Evolutionary conservation across 371 early-diverging fungal species (phyloP).

Genomic region (Rhizopus microsporus): DNA sequence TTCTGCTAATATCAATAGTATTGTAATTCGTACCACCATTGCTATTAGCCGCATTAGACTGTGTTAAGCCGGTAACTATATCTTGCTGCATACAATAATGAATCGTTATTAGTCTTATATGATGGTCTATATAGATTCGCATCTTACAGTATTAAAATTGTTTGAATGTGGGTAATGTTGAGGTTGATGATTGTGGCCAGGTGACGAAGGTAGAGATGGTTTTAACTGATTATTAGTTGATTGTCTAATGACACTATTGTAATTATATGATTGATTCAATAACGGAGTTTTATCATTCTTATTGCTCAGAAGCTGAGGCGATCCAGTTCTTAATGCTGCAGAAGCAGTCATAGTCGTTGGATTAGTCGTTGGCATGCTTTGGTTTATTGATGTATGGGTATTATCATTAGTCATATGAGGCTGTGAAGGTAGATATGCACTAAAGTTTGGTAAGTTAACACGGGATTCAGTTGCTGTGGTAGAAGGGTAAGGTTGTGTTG

Average conservation of each 20-base stretch:
- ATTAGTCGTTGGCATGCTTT: background rate
- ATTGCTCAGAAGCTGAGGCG: conserved; percentile 3
- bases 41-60: conserved; percentile 1
- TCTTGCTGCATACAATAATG: conserved; percentile 6
- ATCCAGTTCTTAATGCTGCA: background rate
- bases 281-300: background rate
- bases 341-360: background rate
- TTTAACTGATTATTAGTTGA: conserved; percentile 2
- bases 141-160: conserved; percentile 18
- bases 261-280: background rate
- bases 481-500: conserved; percentile 2
- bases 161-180: conserved; percentile 5
- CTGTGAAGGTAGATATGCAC: conserved; percentile 12
- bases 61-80: conserved; percentile 12
- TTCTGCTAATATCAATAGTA: conserved; percentile 2
- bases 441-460: conserved; percentile 13
- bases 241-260: conserved; percentile 6
- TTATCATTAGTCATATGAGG: conserved; percentile 3
- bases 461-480: background rate
- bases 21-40: background rate
- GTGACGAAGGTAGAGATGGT: background rate
- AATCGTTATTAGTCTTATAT: background rate
- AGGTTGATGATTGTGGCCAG: conserved; percentile 3
- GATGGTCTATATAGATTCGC: background rate
- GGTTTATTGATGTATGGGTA: conserved; percentile 7